These are phyloP conservation scores for Dactylonectria macrodidyma DNA, from an alignment of 2,329 filamentous ascomycete species.

Conservation along the genomic window DNA sequence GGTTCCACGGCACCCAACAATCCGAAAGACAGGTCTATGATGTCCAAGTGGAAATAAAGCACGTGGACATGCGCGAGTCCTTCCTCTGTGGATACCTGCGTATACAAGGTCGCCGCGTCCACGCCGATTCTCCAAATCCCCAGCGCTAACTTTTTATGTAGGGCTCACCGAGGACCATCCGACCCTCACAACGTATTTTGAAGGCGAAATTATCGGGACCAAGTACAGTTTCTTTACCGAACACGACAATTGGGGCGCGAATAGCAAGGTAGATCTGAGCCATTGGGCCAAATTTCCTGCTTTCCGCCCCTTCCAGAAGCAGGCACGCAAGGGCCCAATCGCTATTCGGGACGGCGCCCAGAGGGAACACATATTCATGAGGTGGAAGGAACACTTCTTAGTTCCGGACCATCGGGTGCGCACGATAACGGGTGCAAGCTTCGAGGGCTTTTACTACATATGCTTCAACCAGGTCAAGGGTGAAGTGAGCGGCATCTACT, in stretches of 20 bases:
- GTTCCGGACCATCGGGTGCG: conserved; percentile 94
- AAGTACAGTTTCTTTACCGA: conserved; percentile 96
- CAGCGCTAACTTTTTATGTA: conserved; percentile 55
- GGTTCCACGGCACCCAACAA: conserved; percentile 91
- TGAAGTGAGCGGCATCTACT: conserved; percentile 93
- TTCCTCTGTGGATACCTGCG: conserved; percentile 95
- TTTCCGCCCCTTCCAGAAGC: conserved; percentile 81
- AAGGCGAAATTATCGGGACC: conserved; percentile 96
- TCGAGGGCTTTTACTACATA: conserved; percentile 99
- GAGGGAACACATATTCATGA: conserved; percentile 95
- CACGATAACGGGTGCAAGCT: conserved; percentile 94
- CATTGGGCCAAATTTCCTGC: conserved; percentile 94
- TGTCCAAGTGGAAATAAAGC: conserved; percentile 96
- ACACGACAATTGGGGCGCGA: conserved; percentile 92
- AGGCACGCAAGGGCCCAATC: conserved; percentile 69
- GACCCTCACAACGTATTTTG: conserved; percentile 98
- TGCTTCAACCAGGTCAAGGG: conserved; percentile 96
- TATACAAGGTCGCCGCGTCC: conserved; percentile 82
- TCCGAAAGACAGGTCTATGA: conserved; percentile 95
- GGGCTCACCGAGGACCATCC: conserved; percentile 96
- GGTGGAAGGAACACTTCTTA: conserved; percentile 98
- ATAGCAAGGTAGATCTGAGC: conserved; percentile 89
- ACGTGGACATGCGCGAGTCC: conserved; percentile 94
- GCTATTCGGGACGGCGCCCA: conserved; percentile 80
- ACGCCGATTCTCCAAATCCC: conserved; percentile 2